These are phyloP conservation scores for Alternaria ethzedia DNA, from an alignment of 2,329 filamentous ascomycete genomes.

Conservation along the genomic window DNA sequence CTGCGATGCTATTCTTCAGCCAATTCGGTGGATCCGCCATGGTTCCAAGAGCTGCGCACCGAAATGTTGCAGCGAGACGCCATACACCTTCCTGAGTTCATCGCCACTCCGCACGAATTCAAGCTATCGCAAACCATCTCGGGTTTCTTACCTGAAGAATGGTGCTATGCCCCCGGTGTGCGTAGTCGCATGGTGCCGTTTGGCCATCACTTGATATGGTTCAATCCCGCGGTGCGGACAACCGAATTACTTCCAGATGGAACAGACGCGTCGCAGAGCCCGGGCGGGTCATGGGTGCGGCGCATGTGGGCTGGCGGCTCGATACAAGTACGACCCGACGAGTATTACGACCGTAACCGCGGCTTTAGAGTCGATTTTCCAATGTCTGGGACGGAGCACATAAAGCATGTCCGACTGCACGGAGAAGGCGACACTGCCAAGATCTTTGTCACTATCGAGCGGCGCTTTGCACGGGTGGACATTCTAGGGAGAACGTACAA, in stretches of 20 bases:
- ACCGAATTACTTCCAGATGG: constrained; percentile 77
- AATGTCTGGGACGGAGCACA: constrained; percentile 51
- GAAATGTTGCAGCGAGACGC: constrained; percentile 57
- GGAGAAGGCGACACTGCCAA: constrained; percentile 58
- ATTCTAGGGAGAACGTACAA: constrained; percentile 19
- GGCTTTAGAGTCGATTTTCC: constrained; percentile 20
- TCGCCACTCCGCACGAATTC: constrained; percentile 65
- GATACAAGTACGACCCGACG: constrained; percentile 59
- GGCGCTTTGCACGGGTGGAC: constrained; percentile 52
- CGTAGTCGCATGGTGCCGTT: constrained; percentile 56
- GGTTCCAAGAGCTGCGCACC: constrained; percentile 36
- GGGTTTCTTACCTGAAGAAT: constrained; percentile 26
- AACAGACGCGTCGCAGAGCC: constrained; percentile 79
- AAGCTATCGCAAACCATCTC: constrained; percentile 62
- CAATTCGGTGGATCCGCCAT: constrained; percentile 17
- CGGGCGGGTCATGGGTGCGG: constrained; percentile 72
- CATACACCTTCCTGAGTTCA: constrained; percentile 60
- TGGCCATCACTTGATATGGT: constrained; percentile 86
- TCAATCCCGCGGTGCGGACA: constrained; percentile 71
- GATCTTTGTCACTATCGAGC: constrained; percentile 66
- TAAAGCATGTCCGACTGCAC: constrained; percentile 57
- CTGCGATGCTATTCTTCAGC: constrained; percentile 23
- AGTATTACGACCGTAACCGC: constrained; percentile 5
- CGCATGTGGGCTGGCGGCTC: constrained; percentile 90
- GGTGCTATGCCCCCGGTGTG: constrained; percentile 6